phyloP scores from a whole-genome alignment of 805 yeast species.

The Yarrowia sp. region DNA sequence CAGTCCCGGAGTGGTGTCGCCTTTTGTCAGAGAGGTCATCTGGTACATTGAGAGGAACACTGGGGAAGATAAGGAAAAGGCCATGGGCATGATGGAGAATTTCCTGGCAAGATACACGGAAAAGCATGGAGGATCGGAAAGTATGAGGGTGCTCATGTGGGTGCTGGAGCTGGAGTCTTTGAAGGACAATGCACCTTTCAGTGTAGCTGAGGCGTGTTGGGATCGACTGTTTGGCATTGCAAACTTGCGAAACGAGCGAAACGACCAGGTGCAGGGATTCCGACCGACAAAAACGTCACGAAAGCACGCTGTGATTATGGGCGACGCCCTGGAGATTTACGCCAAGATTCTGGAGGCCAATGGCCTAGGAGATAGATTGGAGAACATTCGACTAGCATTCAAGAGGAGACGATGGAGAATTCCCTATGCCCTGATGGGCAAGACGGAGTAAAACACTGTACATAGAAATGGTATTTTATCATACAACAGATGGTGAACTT shows the following conservation, averaged over 20 bases:
- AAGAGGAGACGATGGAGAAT: background rate
- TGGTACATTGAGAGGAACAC: background rate
- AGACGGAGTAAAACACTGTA: background rate
- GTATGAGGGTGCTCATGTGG: constrained; percentile 12
- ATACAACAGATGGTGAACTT: no score
- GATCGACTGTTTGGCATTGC: background rate
- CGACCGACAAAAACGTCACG: background rate
- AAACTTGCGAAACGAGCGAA: background rate
- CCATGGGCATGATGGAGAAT: background rate
- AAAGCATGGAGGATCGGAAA: constrained; percentile 12
- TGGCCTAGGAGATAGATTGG: background rate
- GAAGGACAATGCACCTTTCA: background rate
- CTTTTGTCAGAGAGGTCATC: background rate
- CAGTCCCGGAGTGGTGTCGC: background rate
- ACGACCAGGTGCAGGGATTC: background rate
- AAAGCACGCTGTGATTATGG: constrained; percentile 3
- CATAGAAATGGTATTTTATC: background rate
- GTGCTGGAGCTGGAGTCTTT: background rate
- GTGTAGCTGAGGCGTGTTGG: background rate
- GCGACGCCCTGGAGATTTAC: constrained; percentile 8
- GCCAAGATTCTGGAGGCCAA: background rate
- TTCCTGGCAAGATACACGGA: constrained; percentile 2
- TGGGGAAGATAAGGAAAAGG: background rate
- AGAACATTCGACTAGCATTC: background rate
- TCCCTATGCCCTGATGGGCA: background rate